Evolutionary conservation across 108 stramenopile genomes (phyloP).

Genomic region (Parietichytrium sp.): DNA sequence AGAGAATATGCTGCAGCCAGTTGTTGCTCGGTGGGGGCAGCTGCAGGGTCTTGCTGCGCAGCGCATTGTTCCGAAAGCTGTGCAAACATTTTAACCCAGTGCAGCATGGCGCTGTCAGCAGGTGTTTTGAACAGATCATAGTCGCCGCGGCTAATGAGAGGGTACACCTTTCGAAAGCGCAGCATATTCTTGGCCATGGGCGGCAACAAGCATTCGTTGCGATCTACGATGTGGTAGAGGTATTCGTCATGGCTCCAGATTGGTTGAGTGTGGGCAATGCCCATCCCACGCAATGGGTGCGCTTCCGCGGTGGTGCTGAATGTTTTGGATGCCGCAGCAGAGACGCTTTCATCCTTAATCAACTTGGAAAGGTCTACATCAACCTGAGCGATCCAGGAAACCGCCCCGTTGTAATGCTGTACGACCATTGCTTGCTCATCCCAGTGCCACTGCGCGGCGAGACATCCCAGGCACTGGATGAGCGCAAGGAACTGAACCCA

Average conservation of each 20-base stretch:
- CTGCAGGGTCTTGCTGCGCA: neutral
- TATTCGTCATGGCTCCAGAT: slow-evolving; percentile 21
- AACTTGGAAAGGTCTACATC: too few relatives aligned
- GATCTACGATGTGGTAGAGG: neutral
- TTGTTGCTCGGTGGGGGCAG: neutral
- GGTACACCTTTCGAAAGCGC: neutral
- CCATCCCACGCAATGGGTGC: too few relatives aligned
- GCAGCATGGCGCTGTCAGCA: neutral
- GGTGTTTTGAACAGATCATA: neutral
- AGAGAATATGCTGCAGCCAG: neutral
- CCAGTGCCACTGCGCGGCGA: neutral
- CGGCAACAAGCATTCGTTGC: neutral
- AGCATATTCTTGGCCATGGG: neutral
- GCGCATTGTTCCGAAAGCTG: neutral
- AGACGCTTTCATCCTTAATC: too few relatives aligned
- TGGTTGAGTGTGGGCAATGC: neutral
- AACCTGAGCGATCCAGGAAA: too few relatives aligned
- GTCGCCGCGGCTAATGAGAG: neutral
- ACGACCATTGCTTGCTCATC: too few relatives aligned
- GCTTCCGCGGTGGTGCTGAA: too few relatives aligned
- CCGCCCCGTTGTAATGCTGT: too few relatives aligned
- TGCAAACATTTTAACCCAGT: neutral
- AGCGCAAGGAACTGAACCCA: slow-evolving; percentile 34
- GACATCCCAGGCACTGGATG: neutral
- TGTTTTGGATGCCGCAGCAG: too few relatives aligned